These are phyloP conservation scores for Myxozyma neotropica DNA, from an alignment of 805 yeast genomes.

Conservation along the genomic window DNA sequence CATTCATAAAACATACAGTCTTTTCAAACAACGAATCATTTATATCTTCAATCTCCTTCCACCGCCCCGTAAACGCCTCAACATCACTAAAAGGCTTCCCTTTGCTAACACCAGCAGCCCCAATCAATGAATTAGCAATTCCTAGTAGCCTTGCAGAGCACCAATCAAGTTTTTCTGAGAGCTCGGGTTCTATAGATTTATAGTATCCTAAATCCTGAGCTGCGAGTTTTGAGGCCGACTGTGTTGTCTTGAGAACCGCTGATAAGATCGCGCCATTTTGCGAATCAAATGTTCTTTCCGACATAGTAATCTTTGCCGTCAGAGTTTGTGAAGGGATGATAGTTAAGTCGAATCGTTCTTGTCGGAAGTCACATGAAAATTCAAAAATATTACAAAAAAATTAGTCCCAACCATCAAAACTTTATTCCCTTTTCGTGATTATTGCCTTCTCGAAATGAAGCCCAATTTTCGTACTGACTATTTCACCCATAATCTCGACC, in stretches of 20 bases:
- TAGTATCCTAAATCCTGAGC: constrained; percentile 81
- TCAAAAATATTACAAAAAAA: neutral
- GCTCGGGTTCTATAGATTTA: constrained; percentile 57
- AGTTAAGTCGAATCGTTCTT: no score
- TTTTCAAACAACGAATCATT: constrained; percentile 76
- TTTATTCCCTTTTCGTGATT: neutral
- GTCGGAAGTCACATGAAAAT: no score
- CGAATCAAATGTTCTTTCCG: neutral
- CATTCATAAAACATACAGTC: constrained; percentile 41
- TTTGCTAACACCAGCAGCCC: constrained; percentile 18
- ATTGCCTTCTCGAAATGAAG: neutral
- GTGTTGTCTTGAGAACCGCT: constrained; percentile 23
- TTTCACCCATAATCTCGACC: no score
- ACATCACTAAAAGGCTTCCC: constrained; percentile 43
- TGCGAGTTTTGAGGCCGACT: constrained; percentile 25
- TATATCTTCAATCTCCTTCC: constrained; percentile 64
- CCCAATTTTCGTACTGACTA: neutral
- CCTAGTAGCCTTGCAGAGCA: constrained; percentile 36
- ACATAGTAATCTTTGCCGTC: neutral
- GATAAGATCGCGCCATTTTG: constrained; percentile 3
- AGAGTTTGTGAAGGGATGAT: no score
- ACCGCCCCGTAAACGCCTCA: constrained; percentile 51
- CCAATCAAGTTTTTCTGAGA: constrained; percentile 41
- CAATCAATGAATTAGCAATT: constrained; percentile 32
- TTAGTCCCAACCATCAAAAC: constrained; percentile 4